phyloP scores from a whole-genome alignment of 2,329 filamentous ascomycete genomes.

The Fusarium acutatum region DNA sequence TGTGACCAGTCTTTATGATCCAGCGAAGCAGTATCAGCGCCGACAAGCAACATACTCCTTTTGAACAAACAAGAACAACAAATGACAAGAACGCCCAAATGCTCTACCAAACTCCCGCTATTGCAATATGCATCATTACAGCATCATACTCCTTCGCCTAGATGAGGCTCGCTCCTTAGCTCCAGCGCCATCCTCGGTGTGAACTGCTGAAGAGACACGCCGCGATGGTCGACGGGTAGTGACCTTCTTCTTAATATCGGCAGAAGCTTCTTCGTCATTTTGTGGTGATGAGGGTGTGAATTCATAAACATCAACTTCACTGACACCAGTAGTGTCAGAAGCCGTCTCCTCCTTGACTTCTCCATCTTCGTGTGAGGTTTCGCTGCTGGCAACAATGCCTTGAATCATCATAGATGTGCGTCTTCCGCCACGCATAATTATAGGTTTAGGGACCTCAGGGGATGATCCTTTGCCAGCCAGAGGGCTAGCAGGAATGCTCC shows the following conservation, averaged over 20 bases:
- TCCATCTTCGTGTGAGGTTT: constrained; percentile 17
- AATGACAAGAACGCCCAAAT: constrained; percentile 43
- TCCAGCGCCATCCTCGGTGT: constrained; percentile 47
- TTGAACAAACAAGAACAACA: constrained; percentile 22
- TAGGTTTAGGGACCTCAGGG: constrained; percentile 44
- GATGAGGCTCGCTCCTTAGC: constrained; percentile 46
- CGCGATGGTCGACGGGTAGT: constrained; percentile 48
- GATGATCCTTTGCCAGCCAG: constrained; percentile 51
- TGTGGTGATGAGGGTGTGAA: constrained; percentile 60
- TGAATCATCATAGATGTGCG: constrained; percentile 46
- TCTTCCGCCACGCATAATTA: constrained; percentile 53
- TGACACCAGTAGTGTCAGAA: constrained; percentile 34
- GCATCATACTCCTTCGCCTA: constrained; percentile 67
- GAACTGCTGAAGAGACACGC: constrained; percentile 51
- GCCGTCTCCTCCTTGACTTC: constrained; percentile 21
- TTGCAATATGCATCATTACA: constrained; percentile 51
- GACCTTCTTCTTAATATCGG: constrained; percentile 36
- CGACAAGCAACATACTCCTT: constrained; percentile 37
- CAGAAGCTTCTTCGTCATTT: constrained; percentile 43
- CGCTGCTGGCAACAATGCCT: constrained; percentile 14
- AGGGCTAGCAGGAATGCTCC: constrained; percentile 49
- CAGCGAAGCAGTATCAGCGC: constrained; percentile 39
- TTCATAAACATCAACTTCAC: constrained; percentile 62
- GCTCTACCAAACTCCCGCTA: constrained; percentile 34
- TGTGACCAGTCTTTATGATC: constrained; percentile 42